These are phyloP conservation scores for Yamadazyma triangularis DNA, from an alignment of 1,139 yeast species.

Conservation along the genomic window DNA sequence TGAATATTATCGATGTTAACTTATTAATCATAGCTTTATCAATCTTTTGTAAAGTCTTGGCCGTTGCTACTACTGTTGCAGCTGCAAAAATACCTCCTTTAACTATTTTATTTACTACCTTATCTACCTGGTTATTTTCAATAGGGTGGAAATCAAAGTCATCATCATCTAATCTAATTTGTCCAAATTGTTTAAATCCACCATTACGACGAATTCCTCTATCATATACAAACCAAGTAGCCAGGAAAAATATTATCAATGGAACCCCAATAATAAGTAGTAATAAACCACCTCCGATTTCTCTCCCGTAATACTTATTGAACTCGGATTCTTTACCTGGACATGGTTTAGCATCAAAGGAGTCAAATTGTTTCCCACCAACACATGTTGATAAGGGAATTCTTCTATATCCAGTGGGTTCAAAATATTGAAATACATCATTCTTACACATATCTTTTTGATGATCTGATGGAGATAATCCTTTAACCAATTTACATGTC, in stretches of 20 bases:
- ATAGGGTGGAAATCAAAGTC: constrained; percentile 47
- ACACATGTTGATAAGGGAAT: constrained; percentile 43
- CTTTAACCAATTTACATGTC: constrained; percentile 77
- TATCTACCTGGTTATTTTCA: constrained; percentile 64
- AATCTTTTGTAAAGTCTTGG: constrained; percentile 32
- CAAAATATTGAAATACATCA: constrained; percentile 52
- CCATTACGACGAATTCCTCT: constrained; percentile 78
- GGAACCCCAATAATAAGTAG: constrained; percentile 56
- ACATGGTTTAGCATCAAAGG: constrained; percentile 66
- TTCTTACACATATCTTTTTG: constrained; percentile 54
- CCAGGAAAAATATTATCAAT: constrained; percentile 48
- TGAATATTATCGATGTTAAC: constrained; percentile 30
- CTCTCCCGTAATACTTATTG: constrained; percentile 51
- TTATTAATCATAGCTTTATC: constrained; percentile 34
- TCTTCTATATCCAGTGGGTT: constrained; percentile 45
- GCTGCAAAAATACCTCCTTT: constrained; percentile 55
- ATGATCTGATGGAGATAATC: constrained; percentile 64
- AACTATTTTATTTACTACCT: constrained; percentile 56
- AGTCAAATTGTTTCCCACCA: constrained; percentile 53
- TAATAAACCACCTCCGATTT: constrained; percentile 51
- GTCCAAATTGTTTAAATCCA: constrained; percentile 78
- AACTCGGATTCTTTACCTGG: constrained; percentile 82
- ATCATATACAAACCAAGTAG: constrained; percentile 74
- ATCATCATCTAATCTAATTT: constrained; percentile 78
- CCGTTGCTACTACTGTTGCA: constrained; percentile 40